Percentiles rank a stretch among this genome's conserved stretches.
These are phyloP conservation scores for Apiotrichum gamsii DNA, from an alignment of 1,284 basidiomycete genomes.

Conservation along the genomic window DNA sequence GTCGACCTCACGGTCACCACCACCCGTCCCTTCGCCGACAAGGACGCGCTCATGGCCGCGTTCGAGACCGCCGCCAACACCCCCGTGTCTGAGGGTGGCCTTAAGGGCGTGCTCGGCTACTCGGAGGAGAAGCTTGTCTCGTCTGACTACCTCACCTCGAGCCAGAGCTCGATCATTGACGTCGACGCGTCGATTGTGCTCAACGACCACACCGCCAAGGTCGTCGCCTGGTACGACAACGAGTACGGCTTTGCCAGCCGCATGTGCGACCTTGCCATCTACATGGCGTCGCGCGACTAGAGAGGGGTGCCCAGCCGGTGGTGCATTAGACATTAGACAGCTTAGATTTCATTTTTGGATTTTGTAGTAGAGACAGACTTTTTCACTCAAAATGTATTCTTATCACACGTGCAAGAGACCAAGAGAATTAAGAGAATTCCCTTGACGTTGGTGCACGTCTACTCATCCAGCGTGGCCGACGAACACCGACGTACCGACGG, in stretches of 20 bases:
- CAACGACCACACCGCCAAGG: slow-evolving; percentile 38
- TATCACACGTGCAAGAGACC: background rate
- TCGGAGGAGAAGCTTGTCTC: slow-evolving; percentile 48
- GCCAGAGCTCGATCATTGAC: slow-evolving; percentile 41
- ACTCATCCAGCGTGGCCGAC: background rate
- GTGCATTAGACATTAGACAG: background rate
- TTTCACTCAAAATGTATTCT: background rate
- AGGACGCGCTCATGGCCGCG: slow-evolving; percentile 43
- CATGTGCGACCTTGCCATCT: slow-evolving; percentile 19
- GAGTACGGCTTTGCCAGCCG: slow-evolving; percentile 36
- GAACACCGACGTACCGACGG: no score
- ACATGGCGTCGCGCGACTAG: slow-evolving; percentile 14
- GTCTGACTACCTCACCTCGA: slow-evolving; percentile 43
- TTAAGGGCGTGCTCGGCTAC: slow-evolving; percentile 41
- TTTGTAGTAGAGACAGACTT: no score
- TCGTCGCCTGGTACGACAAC: slow-evolving; percentile 48
- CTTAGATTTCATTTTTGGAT: background rate
- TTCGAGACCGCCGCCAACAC: slow-evolving; percentile 37
- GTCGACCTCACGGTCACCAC: slow-evolving; percentile 49
- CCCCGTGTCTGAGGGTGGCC: slow-evolving; percentile 15
- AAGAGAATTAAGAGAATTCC: no score
- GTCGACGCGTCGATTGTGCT: slow-evolving; percentile 43
- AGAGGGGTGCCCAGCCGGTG: background rate
- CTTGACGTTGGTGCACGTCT: no score
- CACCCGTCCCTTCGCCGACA: slow-evolving; percentile 31